Percentiles rank a stretch among this genome's conserved stretches.
phyloP scores from a whole-genome alignment of 768 basidiomycete species.

The Pleurotus tuoliensis region DNA sequence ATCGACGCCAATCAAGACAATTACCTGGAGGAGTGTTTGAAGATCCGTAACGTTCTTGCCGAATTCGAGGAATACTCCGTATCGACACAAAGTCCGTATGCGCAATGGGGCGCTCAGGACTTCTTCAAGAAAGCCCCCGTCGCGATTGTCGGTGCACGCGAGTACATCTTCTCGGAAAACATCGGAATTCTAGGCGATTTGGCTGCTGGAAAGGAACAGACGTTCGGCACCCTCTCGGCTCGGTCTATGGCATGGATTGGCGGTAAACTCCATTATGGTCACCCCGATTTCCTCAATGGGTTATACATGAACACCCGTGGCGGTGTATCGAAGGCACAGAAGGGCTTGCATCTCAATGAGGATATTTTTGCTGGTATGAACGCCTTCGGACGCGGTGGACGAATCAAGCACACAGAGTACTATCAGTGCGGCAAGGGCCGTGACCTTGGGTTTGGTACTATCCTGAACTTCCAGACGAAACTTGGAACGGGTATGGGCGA shows the following conservation, averaged over 20 bases:
- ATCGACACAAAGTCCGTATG: slow-evolving; percentile 87
- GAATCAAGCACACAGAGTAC: slow-evolving; percentile 99
- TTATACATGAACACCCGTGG: slow-evolving; percentile 98
- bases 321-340: slow-evolving; percentile 98
- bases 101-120: slow-evolving; percentile 84
- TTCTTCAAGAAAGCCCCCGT: slow-evolving; percentile 66
- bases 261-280: slow-evolving; percentile 97
- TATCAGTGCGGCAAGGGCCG: slow-evolving; percentile 99
- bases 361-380: slow-evolving; percentile 99
- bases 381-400: slow-evolving; percentile 92
- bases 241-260: slow-evolving; percentile 96
- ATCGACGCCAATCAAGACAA: slow-evolving; percentile 99
- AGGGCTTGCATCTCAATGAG: slow-evolving; percentile 98
- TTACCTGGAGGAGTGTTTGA: slow-evolving; percentile 98
- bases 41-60: slow-evolving; percentile 96
- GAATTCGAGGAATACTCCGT: slow-evolving; percentile 94
- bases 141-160: slow-evolving; percentile 96
- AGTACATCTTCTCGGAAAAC: slow-evolving; percentile 99
- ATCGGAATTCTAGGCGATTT: slow-evolving; percentile 98
- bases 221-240: slow-evolving; percentile 97
- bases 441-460: slow-evolving; percentile 98
- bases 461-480: slow-evolving; percentile 99
- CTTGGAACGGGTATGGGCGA: slow-evolving; percentile 99
- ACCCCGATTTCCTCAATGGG: slow-evolving; percentile 98
- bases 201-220: slow-evolving; percentile 99